Evolutionary conservation across 768 basidiomycete species (phyloP).

Genomic region (Fomitopsis serialis): DNA sequence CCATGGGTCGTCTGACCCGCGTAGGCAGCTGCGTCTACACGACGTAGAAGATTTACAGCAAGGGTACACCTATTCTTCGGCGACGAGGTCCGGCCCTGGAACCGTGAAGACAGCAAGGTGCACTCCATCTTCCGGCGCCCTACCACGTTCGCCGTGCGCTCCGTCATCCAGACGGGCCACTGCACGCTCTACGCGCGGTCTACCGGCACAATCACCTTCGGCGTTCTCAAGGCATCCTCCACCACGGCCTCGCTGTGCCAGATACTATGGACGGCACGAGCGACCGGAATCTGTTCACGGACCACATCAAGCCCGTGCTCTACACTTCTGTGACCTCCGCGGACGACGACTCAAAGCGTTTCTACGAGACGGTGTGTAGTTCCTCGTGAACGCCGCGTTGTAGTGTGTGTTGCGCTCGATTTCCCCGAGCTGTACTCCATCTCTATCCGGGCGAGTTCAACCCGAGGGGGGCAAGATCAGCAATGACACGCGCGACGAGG

Average conservation of each 20-base stretch:
- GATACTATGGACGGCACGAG: slow-evolving; percentile 1
- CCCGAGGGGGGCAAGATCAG: slow-evolving; percentile 63
- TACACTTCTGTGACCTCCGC: slow-evolving; percentile 82
- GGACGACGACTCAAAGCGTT: slow-evolving; percentile 72
- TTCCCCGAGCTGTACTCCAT: slow-evolving; percentile 57
- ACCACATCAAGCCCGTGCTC: slow-evolving; percentile 71
- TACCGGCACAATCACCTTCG: slow-evolving; percentile 56
- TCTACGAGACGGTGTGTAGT: slow-evolving; percentile 83
- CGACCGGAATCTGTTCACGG: slow-evolving; percentile 12
- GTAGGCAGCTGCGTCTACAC: slow-evolving; percentile 64
- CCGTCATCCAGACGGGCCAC: slow-evolving; percentile 68
- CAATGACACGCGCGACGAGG: slow-evolving; percentile 47
- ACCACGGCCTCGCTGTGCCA: slow-evolving; percentile 33
- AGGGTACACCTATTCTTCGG: slow-evolving; percentile 56
- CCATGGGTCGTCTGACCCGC: slow-evolving; percentile 58
- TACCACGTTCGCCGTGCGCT: slow-evolving; percentile 55
- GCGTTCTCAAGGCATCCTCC: slow-evolving; percentile 43
- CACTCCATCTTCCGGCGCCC: slow-evolving; percentile 68
- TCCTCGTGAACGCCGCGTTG: slow-evolving; percentile 81
- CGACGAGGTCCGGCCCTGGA: slow-evolving; percentile 61
- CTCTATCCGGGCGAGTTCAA: slow-evolving; percentile 80
- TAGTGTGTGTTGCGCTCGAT: slow-evolving; percentile 84
- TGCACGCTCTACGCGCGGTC: slow-evolving; percentile 69
- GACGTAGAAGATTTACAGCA: slow-evolving; percentile 73
- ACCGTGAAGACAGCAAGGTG: slow-evolving; percentile 59